Evolutionary conservation across 139 green algal genomes (phyloP).

Genomic region (Chloropicon primus): DNA sequence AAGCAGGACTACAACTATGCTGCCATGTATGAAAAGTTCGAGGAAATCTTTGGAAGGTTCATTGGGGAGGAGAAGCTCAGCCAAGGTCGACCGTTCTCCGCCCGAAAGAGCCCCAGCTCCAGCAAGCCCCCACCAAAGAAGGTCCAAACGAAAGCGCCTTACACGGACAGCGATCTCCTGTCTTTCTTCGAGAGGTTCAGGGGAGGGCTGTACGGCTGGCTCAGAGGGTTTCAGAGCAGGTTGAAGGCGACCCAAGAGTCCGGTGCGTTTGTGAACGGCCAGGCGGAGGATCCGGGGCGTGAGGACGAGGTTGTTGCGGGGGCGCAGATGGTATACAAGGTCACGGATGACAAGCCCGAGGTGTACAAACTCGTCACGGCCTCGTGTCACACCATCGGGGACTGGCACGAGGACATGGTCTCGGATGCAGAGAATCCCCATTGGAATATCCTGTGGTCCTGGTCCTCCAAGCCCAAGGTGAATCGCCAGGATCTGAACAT

Average conservation of each 20-base stretch:
- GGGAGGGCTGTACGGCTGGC: not conserved
- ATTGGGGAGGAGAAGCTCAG: not conserved
- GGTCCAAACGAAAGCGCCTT: too few species aligned
- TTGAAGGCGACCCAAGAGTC: too few species aligned
- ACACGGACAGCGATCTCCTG: not conserved
- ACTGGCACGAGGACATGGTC: not conserved
- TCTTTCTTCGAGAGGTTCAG: not conserved
- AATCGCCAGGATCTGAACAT: conserved; percentile 22
- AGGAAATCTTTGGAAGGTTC: not conserved
- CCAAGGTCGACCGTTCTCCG: not conserved
- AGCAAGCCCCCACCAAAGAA: too few species aligned
- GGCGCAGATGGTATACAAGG: not conserved
- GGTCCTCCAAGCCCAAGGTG: conserved; percentile 1
- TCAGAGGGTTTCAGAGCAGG: not conserved
- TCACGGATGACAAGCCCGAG: not conserved
- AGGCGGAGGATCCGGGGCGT: not conserved
- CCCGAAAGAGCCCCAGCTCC: not conserved
- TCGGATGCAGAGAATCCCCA: not conserved
- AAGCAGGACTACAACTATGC: not conserved
- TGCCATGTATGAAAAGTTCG: not conserved
- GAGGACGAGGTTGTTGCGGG: not conserved
- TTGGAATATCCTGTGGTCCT: not conserved
- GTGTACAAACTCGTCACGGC: not conserved
- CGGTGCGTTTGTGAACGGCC: too few species aligned
- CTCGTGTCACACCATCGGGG: not conserved